Evolutionary conservation across 139 green algal species (phyloP).

Genomic region (Ostreobium quekettii): DNA sequence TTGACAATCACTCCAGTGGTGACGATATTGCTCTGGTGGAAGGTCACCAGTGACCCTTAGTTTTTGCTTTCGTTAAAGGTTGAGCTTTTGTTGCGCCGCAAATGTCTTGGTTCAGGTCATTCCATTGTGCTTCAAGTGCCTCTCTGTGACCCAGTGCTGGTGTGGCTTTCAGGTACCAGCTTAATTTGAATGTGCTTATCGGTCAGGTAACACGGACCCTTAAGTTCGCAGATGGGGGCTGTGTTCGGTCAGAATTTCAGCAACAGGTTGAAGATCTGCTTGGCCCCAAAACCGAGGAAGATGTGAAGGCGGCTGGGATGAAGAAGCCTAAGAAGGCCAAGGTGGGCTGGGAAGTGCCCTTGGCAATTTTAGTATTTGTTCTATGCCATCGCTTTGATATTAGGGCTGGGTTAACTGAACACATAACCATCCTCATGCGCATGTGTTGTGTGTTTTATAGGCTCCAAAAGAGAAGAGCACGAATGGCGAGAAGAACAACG

Average conservation of each 20-base stretch:
- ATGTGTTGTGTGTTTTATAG: no score
- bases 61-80: no score
- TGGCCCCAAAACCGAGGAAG: conserved; percentile 77
- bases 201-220: conserved; percentile 46
- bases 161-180: conserved; percentile 47
- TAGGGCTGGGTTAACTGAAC: no score
- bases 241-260: conserved; percentile 32
- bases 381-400: background rate
- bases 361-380: conserved; percentile 10
- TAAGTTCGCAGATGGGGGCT: conserved; percentile 71
- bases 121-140: no score
- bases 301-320: conserved; percentile 48
- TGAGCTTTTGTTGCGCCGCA: no score
- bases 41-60: no score
- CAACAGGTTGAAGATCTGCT: conserved; percentile 52
- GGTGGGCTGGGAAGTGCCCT: no score
- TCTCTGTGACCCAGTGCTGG: background rate
- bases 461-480: background rate
- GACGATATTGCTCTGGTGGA: no score
- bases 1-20: no score
- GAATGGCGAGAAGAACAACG: background rate
- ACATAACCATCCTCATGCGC: no score
- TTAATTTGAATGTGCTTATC: conserved; percentile 64
- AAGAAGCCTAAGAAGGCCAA: conserved; percentile 74
- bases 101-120: no score